phyloP scores from a whole-genome alignment of 2,329 filamentous ascomycete genomes.

The Beauveria scarabaeidicola region DNA sequence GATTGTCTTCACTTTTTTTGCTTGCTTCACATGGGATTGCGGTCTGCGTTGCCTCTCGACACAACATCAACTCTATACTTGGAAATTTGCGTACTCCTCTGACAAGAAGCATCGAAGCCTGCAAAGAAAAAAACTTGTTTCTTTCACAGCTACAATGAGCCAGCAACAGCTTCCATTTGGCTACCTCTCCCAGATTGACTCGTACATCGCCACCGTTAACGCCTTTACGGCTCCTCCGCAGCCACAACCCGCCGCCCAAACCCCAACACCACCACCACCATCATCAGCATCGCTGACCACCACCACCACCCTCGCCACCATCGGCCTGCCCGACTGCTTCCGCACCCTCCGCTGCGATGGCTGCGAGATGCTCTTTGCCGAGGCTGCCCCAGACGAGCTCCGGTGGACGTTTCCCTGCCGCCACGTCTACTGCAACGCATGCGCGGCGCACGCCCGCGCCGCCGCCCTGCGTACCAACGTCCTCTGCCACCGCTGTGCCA shows the following conservation, averaged over 20 bases:
- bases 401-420: constrained; percentile 10
- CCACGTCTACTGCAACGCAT: constrained; percentile 10
- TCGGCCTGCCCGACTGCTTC: constrained; percentile 3
- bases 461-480: not conserved
- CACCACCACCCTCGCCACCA: not conserved
- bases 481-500: not conserved
- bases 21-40: not conserved
- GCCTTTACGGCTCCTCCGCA: not conserved
- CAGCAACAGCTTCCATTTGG: constrained; percentile 1
- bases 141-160: not conserved
- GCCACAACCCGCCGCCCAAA: no score
- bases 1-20: not conserved
- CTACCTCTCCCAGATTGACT: not conserved
- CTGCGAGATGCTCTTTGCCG: constrained; percentile 11
- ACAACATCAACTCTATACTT: no score
- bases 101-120: no score
- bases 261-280: not conserved
- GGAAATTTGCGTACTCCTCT: no score
- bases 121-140: no score
- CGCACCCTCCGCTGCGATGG: constrained; percentile 9
- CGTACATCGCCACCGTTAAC: not conserved
- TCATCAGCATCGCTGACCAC: not conserved
- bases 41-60: no score
- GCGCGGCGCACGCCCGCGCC: not conserved
- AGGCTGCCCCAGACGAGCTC: not conserved